A percentile compares a stretch with the other conserved stretches of the same genome.
Evolutionary conservation across 2,329 filamentous ascomycete species (phyloP).

Genomic region (Albophoma yamanashiensis): DNA sequence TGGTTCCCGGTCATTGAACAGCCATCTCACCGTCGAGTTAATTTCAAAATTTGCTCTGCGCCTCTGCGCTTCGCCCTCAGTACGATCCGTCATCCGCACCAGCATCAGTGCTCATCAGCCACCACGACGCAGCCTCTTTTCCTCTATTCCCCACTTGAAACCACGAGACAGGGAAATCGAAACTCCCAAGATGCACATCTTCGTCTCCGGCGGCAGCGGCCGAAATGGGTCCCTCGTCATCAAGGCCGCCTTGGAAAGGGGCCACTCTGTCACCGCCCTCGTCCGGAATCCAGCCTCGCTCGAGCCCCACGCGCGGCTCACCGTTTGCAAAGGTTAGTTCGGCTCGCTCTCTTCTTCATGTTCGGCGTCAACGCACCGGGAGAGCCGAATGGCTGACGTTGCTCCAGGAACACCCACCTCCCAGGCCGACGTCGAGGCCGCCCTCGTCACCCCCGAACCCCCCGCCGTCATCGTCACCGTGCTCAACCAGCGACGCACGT

Average conservation of each 20-base stretch:
- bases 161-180: background rate
- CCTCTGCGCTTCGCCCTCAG: background rate
- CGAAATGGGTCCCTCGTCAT: conserved; percentile 33
- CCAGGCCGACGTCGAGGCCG: conserved; percentile 22
- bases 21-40: background rate
- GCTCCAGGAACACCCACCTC: conserved; percentile 22
- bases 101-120: too few relatives aligned
- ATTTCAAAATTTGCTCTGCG: background rate
- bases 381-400: background rate
- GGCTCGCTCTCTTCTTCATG: background rate
- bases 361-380: too few relatives aligned
- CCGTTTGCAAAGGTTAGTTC: conserved; percentile 13
- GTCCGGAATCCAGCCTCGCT: conserved; percentile 27
- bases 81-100: too few relatives aligned
- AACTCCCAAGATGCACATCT: conserved; percentile 26
- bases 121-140: too few relatives aligned
- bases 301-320: conserved; percentile 19
- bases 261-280: conserved; percentile 34
- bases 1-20: background rate
- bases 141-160: too few relatives aligned
- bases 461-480: conserved; percentile 34
- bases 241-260: conserved; percentile 23
- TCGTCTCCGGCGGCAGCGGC: conserved; percentile 36
- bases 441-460: conserved; percentile 15
- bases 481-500: conserved; percentile 33